A percentile compares a stretch with the other conserved stretches of the same genome.
Evolutionary conservation across 2,329 filamentous ascomycete species (phyloP).

Genomic region (Aspergillus hiratsukae): DNA sequence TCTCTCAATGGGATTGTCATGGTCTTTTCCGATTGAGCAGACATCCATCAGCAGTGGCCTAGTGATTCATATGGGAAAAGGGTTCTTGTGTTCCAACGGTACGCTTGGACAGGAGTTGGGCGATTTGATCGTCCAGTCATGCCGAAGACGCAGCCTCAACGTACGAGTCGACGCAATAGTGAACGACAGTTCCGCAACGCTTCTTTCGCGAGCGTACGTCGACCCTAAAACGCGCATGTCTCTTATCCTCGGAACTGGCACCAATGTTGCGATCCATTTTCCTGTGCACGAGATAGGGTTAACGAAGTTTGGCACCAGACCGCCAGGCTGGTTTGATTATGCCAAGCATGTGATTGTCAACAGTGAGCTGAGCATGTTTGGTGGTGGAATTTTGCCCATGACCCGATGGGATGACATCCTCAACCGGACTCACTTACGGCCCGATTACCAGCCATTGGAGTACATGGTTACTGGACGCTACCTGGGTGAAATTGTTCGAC

Average conservation of each 20-base stretch:
- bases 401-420: slow-evolving; percentile 60
- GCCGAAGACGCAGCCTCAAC: slow-evolving; percentile 50
- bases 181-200: slow-evolving; percentile 59
- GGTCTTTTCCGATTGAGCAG: slow-evolving; percentile 64
- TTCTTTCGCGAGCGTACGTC: slow-evolving; percentile 59
- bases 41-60: slow-evolving; percentile 56
- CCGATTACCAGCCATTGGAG: slow-evolving; percentile 63
- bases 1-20: slow-evolving; percentile 58
- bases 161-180: slow-evolving; percentile 60
- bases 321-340: slow-evolving; percentile 51
- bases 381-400: slow-evolving; percentile 51
- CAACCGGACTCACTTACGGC: slow-evolving; percentile 53
- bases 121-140: slow-evolving; percentile 56
- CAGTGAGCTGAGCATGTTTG: slow-evolving; percentile 64
- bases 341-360: slow-evolving; percentile 62
- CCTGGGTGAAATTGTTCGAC: slow-evolving; percentile 58
- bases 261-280: slow-evolving; percentile 60
- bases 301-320: slow-evolving; percentile 54
- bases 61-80: slow-evolving; percentile 61
- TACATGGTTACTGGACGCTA: slow-evolving; percentile 62
- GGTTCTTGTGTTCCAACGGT: slow-evolving; percentile 57
- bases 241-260: slow-evolving; percentile 61
- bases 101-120: slow-evolving; percentile 57
- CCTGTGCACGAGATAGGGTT: slow-evolving; percentile 51
- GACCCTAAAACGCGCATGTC: slow-evolving; percentile 59